Evolutionary conservation across 2,329 filamentous ascomycete species (phyloP).

Genomic region (Microascus cirrosus): DNA sequence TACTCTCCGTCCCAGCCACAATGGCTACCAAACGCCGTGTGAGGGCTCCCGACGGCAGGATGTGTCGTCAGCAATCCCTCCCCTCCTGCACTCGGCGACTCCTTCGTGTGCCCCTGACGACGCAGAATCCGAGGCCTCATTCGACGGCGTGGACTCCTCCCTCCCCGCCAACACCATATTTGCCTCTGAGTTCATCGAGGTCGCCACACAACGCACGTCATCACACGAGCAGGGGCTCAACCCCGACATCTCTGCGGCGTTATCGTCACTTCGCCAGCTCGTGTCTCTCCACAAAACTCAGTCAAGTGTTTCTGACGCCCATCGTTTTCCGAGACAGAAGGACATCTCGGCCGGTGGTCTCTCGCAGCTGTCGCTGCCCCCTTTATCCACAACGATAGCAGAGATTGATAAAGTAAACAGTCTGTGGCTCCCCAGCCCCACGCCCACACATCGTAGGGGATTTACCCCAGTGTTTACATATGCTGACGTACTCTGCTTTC

Average conservation of each 20-base stretch:
- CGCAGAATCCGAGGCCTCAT: slow-evolving; percentile 22
- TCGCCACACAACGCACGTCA: slow-evolving; percentile 36
- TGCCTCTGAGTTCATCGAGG: slow-evolving; percentile 41
- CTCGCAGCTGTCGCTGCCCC: slow-evolving; percentile 42
- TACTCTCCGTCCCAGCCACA: background rate
- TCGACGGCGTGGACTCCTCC: slow-evolving; percentile 30
- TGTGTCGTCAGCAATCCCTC: background rate
- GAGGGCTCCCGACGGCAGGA: background rate
- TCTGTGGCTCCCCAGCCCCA: slow-evolving; percentile 10
- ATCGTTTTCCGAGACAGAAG: slow-evolving; percentile 31
- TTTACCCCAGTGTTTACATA: background rate
- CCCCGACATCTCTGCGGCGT: slow-evolving; percentile 39
- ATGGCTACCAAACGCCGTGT: background rate
- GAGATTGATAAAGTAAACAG: slow-evolving; percentile 37
- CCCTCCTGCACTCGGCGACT: background rate
- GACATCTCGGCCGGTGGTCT: slow-evolving; percentile 32
- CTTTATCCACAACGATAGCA: slow-evolving; percentile 33
- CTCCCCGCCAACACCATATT: slow-evolving; percentile 40
- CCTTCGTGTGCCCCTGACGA: slow-evolving; percentile 11
- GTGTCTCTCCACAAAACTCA: slow-evolving; percentile 36
- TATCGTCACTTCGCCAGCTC: slow-evolving; percentile 39
- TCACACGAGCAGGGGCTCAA: slow-evolving; percentile 24
- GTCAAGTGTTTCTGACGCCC: slow-evolving; percentile 25
- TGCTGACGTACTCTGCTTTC: slow-evolving; percentile 4
- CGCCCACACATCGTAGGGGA: background rate